Evolutionary conservation across 768 basidiomycete genomes (phyloP), one percentile per base, ranked within the genome.

Genomic region (Lanmaoa rubissima): DNA sequence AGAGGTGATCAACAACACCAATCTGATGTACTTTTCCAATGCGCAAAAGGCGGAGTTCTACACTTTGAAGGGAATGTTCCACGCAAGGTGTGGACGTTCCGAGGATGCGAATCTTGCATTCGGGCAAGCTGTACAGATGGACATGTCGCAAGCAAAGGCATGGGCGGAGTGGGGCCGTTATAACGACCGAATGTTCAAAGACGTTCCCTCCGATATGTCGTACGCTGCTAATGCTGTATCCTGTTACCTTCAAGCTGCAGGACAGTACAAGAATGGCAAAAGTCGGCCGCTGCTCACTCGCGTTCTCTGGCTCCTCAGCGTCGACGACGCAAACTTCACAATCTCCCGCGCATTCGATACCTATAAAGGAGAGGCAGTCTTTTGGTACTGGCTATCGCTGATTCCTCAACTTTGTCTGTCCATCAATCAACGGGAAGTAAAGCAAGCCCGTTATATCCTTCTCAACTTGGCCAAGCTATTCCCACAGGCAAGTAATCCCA

Each of bases 1-100:
- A 43, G 97, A 99, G 69, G 94, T 97, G 54, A 99, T 99, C 79
- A 99, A 98, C 73, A 98, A 98, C 66, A 99, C 97, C 14, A 99
- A 99, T 70, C 77, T 99, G 55, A 92, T 96, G 82, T 99, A 98
- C 78, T 99, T 99, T 75, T 92, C 94, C 19, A 84, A 78, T 8
- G 74, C 84, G 4, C 97, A 99, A 70, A 99, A 99, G 70, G 94
- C 97, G 44, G 96, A 99, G 70, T 99, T 99, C 74, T 93, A 93
- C 73, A 98, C 95, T 5, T 77, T 98, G 68, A 99, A 99, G 73
- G 97, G 93, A 40, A 95, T 99, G 92, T 99, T 99, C 77, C 87
- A 96, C 62, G 90, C 94, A 44, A 86, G 90, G 57, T 84, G 92
- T 43, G 85, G 84, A 31, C 87, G 90, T 49, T 83, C 84, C 60